Evolutionary conservation across 805 yeast genomes (phyloP).

Genomic region (Sungouiozyma ichnusensis): DNA sequence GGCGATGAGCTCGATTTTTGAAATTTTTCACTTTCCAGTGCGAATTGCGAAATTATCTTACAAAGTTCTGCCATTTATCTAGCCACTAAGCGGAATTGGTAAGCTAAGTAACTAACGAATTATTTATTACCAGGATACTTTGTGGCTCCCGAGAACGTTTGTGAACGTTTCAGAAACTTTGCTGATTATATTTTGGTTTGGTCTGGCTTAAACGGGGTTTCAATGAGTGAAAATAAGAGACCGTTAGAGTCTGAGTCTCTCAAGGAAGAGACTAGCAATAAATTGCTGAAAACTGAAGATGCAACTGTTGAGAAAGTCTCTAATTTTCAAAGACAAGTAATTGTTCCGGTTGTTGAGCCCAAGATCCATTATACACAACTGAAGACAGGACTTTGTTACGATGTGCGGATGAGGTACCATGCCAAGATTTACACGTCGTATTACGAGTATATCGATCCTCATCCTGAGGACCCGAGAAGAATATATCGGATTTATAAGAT

Average conservation of each 20-base stretch:
- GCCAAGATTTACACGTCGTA: constrained; percentile 88
- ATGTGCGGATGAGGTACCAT: constrained; percentile 95
- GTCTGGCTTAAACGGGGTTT: too few relatives aligned
- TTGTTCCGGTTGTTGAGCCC: constrained; percentile 54
- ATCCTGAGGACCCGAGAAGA: constrained; percentile 97
- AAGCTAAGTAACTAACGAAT: too few relatives aligned
- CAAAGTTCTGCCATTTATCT: not conserved
- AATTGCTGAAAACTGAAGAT: not conserved
- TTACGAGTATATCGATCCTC: constrained; percentile 93
- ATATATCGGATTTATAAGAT: constrained; percentile 89
- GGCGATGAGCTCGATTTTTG: not conserved
- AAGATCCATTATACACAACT: constrained; percentile 60
- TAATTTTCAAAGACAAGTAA: constrained; percentile 31
- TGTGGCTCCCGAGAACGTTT: too few relatives aligned
- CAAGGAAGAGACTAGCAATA: not conserved
- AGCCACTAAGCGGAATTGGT: too few relatives aligned
- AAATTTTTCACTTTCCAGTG: not conserved
- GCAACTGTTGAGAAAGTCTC: too few relatives aligned
- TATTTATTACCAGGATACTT: too few relatives aligned
- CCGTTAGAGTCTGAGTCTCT: too few relatives aligned
- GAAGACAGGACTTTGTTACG: constrained; percentile 92
- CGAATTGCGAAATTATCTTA: not conserved
- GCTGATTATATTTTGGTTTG: too few relatives aligned
- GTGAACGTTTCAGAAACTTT: too few relatives aligned
- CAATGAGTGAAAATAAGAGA: too few relatives aligned